Evolutionary conservation across 1,284 basidiomycete species (phyloP).

Genomic region (Ganoderma lingzhi): DNA sequence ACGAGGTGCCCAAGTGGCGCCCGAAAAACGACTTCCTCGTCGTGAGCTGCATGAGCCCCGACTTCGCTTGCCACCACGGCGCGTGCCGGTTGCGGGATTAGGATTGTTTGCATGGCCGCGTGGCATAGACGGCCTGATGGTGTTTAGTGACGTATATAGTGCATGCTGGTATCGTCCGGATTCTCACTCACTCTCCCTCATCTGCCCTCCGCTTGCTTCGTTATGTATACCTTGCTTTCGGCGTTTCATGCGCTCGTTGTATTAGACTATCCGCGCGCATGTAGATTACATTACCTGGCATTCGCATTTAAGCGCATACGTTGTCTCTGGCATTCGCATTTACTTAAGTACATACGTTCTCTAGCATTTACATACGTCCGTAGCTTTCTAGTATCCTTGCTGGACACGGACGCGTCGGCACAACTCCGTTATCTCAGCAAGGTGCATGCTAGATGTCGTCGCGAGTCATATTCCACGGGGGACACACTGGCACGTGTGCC

Average conservation of each 20-base stretch:
- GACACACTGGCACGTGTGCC: too few species aligned
- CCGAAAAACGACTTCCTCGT: conserved; percentile 10
- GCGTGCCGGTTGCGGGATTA: conserved; percentile 7
- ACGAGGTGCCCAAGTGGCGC: conserved; percentile 12
- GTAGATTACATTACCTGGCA: background rate
- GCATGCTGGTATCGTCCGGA: background rate
- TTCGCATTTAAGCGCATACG: background rate
- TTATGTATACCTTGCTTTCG: background rate
- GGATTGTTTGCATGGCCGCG: background rate
- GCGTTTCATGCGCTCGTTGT: background rate
- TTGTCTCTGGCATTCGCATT: background rate
- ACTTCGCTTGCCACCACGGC: conserved; percentile 8
- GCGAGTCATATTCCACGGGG: too few species aligned
- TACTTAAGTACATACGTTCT: background rate
- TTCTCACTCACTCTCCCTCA: background rate
- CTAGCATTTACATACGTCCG: background rate
- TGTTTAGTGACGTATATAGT: background rate
- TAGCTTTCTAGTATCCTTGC: background rate
- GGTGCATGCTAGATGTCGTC: background rate
- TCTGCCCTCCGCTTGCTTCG: background rate
- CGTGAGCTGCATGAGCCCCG: conserved; percentile 11
- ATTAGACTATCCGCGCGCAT: background rate
- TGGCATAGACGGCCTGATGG: background rate
- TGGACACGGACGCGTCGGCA: background rate
- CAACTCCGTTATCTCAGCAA: background rate